phyloP scores from a whole-genome alignment of 176 grass and related monocot species.

The Tillandsia fasciculata region DNA sequence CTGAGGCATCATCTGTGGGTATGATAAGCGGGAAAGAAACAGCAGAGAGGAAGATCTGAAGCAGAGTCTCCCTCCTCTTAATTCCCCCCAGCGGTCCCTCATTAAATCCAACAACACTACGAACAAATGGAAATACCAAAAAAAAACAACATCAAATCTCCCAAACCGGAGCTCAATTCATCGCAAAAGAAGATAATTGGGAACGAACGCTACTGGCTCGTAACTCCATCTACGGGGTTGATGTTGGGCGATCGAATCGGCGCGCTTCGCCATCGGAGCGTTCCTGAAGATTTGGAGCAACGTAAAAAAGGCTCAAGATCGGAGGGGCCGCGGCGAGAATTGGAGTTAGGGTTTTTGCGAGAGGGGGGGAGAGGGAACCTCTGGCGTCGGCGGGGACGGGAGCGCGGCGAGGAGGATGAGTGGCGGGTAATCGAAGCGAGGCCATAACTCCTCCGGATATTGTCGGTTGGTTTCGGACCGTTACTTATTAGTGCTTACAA shows the following conservation, averaged over 20 bases:
- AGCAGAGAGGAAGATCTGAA: constrained; percentile 38
- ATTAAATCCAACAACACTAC: neutral
- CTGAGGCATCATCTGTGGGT: constrained; percentile 25
- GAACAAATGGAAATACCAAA: neutral
- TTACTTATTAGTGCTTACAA: too few relatives aligned
- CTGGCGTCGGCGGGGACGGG: neutral
- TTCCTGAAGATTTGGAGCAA: constrained; percentile 3
- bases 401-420: constrained; percentile 7
- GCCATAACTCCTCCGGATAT: neutral
- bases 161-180: neutral
- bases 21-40: constrained; percentile 16
- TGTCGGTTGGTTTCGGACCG: too few relatives aligned
- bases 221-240: neutral
- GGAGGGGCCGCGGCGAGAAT: neutral
- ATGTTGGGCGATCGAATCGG: neutral
- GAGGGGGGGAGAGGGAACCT: neutral
- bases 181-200: too few relatives aligned
- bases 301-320: neutral
- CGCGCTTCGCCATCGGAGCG: neutral
- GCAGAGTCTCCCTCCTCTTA: constrained; percentile 48
- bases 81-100: neutral
- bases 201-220: neutral
- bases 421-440: constrained; percentile 13
- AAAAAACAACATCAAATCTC: neutral
- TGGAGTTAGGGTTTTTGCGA: neutral